Base-by-base conservation (phyloP, 75 land plant genomes). In the Cupressus sempervirens region DNA sequence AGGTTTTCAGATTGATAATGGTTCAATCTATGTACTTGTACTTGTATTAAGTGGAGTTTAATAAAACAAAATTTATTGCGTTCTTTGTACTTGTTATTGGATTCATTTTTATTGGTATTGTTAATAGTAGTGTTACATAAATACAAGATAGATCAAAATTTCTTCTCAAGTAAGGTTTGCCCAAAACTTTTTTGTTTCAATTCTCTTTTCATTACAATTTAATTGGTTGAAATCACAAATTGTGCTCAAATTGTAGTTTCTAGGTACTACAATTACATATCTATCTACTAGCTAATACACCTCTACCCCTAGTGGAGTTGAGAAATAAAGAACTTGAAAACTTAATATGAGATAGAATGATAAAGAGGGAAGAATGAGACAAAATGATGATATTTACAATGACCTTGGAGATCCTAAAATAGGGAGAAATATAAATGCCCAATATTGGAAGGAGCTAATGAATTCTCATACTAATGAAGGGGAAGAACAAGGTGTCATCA, bases 391-490 rank as follows among this genome's bases (percentile, higher is more conserved):
- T 26, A 26, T 56, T 35, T 93, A 93, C 83, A 93, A 93, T 38
- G 94, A 93, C 48, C 86, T 93, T 9, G 93, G 90, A 0, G 48
- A 87, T 26, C 90, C 91, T 1, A 91, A 93, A 54, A 40, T 82
- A 34, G 80, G 88, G 72, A 15, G 1, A 81, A 80, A 40, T 46
- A 87, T 35, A 56, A 14, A n/a, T 62, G 94, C 3, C 94, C 87
- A 0, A 72, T 88, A 36, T 84, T 93, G 23, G 94, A 93, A 18
- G 93, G 91, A 16, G 75, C 88, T 35, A 0, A n/a, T 1, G 83
- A 86, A 45, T 87, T 36, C 46, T 93, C 93, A 29, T 93, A 93
- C 45, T 93, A 92, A 7, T 87, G 93, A 8, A 82, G 93, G 23
- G 88, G 90, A 0, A 85, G 92, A 77, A 92, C 93, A 0, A 89